Evolutionary conservation across 352 stramenopile species (phyloP), one percentile per base, ranked within the genome.

Genomic region (Phytophthora lateralis): DNA sequence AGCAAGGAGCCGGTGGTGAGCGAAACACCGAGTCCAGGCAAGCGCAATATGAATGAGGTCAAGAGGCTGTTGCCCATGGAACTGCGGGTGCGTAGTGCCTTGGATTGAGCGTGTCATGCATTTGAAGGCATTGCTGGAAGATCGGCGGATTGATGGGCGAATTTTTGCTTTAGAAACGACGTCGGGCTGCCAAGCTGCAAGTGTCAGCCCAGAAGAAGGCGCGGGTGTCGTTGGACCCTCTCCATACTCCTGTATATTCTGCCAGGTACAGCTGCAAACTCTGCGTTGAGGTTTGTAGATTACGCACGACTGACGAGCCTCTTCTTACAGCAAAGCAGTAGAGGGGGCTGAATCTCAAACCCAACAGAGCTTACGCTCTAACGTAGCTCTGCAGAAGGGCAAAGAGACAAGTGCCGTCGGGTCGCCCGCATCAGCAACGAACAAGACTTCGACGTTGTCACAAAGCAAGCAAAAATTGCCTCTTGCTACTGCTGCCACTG

Each of bases 31-130:
- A 72, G 45, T 24, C 44, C 65, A 1, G 43, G 42, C 21, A 62
- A 71, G 34, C 29, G 51, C 17, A 67, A 57, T 55, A 54, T 48
- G 43, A 67, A 51, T 29, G 88, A 86, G 66, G 14, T 35, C 1
- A 89, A 88, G 70, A 70, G 83, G 8, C 59, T 92, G 18, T 64
- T 92, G 38, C 83, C 83, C 1, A 92, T 80, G 75, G 83, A 92
- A 27, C 43, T 92, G 55, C 76, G 83, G 48, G 83, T 92, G 26
- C 42, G 83, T 78, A 12, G 37, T 24, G 21, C 1, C 21, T 24
- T 47, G 6, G 17, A 4, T 62, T 44, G 37, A 43, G 20, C 48
- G 48, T 17, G n/a, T 4, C 12, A 26, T 21, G 9, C n/a, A 4
- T 1, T 44, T 44, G 5, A 44, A 21, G 15, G 8, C 7, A 4